These are phyloP conservation scores for Mesembryanthemum crystallinum DNA, from an alignment of 148 eudicot species.

Conservation along the genomic window DNA sequence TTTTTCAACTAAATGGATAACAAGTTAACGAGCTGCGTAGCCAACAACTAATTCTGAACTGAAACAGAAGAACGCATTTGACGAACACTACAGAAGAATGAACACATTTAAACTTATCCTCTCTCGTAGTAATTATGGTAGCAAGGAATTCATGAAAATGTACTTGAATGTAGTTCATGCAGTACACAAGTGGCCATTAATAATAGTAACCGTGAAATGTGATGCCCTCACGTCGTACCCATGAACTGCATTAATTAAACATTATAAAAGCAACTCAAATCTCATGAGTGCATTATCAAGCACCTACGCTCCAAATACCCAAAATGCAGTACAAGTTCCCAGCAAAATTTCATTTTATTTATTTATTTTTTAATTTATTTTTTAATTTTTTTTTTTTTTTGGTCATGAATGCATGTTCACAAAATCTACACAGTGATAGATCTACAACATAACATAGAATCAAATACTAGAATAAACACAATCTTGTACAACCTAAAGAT, in stretches of 20 bases:
- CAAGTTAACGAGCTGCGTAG: too few species aligned
- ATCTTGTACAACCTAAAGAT: background rate
- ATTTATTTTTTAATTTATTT: too few species aligned
- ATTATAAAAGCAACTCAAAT: background rate
- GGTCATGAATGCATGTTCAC: background rate
- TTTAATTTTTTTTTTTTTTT: too few species aligned
- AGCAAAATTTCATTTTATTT: background rate
- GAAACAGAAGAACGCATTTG: too few species aligned
- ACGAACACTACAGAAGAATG: too few species aligned
- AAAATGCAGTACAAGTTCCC: background rate
- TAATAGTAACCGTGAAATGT: background rate
- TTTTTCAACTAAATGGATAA: too few species aligned
- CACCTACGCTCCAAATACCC: background rate
- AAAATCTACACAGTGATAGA: background rate
- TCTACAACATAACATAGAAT: background rate
- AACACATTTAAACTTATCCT: too few species aligned
- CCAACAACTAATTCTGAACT: too few species aligned
- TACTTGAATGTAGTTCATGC: too few species aligned
- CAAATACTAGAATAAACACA: background rate
- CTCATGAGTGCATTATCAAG: background rate
- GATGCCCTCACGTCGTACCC: slow-evolving; percentile 8
- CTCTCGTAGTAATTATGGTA: too few species aligned
- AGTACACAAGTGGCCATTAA: background rate
- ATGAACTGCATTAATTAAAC: background rate
- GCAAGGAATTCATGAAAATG: too few species aligned